Base-by-base conservation (phyloP, 2,329 filamentous ascomycete genomes). In the Bipolaris oryzae region DNA sequence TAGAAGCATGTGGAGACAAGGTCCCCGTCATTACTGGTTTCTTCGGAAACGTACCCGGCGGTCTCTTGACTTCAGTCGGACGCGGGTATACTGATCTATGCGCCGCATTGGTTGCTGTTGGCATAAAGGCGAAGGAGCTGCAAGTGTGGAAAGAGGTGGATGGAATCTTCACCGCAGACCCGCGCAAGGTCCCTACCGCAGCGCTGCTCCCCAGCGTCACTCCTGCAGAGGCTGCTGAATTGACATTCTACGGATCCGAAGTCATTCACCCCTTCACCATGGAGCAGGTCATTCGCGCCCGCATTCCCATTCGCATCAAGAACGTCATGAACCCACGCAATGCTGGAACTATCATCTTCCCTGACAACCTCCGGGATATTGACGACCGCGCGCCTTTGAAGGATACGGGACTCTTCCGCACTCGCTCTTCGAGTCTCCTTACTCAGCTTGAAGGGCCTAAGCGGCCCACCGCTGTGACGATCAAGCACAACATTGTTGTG, bases 131-230 rank as follows among this genome's bases (percentile, higher is more conserved):
- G 0, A 81, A 89, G 51, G 95, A 99, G 76, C 84, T 99, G 50
- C 95, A 99, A 77, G 90, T 99, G 62, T 98, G 95, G 95, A 99
- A 99, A 80, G 95, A 99, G 75, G 95, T 99, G 6, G 95, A 99
- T 76, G 93, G 92, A 57, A 96, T 98, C 73, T 95, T 96, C 77
- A 90, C 87, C 1, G 87, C 88, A 5, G 94, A 97, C 71, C 91
- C 91, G 3, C 86, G 89, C 67, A 96, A 95, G 77, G 91, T 96
- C 37, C 93, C 94, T 3, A 98, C 94, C 0, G 96, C 95, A n/a
- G 85, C 89, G 44, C 82, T 99, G n/a, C 84, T 99, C 42, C 80
- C 88, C 10, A 88, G 89, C 51, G 96, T 99, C 74, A 97, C 94
- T 3, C 95, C 95, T 0, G 89, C 92, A 9, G 95, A 99, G 78